Evolutionary conservation across 129 eudicot genomes (phyloP).

Genomic region (Tagetes patula): DNA sequence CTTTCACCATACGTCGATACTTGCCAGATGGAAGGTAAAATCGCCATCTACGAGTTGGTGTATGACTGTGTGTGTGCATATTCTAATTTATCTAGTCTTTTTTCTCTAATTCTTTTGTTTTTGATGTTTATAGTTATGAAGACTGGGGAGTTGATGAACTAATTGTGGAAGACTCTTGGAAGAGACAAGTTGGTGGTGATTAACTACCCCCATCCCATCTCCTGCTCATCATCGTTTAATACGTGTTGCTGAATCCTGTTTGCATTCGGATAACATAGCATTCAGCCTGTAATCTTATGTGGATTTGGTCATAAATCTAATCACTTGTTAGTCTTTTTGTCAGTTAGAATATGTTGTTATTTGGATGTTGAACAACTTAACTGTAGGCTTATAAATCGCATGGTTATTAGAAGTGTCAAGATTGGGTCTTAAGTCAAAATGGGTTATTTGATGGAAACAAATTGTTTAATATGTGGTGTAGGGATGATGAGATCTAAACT

Average conservation of each 20-base stretch:
- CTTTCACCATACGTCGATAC: conserved; percentile 85
- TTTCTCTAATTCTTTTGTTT: neutral
- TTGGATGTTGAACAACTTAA: conserved; percentile 11
- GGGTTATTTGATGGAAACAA: too few species aligned
- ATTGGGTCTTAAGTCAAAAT: neutral
- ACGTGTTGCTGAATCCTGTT: neutral
- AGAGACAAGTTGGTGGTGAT: conserved; percentile 94
- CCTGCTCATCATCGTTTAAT: neutral
- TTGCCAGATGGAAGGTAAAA: conserved; percentile 93
- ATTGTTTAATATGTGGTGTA: too few species aligned
- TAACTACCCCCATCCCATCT: conserved; percentile 7
- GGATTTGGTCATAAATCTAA: neutral
- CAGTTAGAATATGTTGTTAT: conserved; percentile 10
- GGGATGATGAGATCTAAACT: too few species aligned
- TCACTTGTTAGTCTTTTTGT: neutral
- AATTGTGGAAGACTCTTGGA: conserved; percentile 98
- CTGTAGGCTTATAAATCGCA: conserved; percentile 9
- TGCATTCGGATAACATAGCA: neutral
- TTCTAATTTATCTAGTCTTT: neutral
- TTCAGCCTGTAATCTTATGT: neutral
- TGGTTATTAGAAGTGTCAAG: neutral
- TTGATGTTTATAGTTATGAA: conserved; percentile 57
- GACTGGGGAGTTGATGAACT: conserved; percentile 98
- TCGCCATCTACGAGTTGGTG: neutral
- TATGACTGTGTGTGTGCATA: too few species aligned